Percentiles rank a stretch among this genome's conserved stretches.
Conservation (phyloP, 1,139 yeast genomes). For the Ogataea hybrid region DNA sequence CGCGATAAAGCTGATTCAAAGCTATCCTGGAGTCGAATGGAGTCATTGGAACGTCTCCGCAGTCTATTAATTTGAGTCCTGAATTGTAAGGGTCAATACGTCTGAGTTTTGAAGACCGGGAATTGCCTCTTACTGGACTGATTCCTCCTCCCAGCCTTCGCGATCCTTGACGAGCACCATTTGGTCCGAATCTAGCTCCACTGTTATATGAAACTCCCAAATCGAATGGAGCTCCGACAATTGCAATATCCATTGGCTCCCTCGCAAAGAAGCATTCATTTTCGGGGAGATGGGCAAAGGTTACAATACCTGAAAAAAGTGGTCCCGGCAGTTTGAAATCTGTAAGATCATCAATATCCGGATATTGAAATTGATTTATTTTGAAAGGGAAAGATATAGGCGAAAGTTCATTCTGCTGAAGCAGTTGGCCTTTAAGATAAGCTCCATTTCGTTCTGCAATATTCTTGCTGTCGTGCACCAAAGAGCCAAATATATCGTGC, state of each 20-base stretch:
- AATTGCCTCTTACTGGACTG: conserved; percentile 36
- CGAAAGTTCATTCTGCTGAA: not conserved
- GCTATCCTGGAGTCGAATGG: conserved; percentile 56
- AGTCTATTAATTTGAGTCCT: conserved; percentile 44
- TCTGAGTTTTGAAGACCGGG: conserved; percentile 29
- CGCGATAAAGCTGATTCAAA: conserved; percentile 51
- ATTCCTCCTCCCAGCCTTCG: conserved; percentile 39
- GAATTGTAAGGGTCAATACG: conserved; percentile 28
- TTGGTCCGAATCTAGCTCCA: conserved; percentile 53
- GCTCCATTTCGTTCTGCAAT: not conserved
- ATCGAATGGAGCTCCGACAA: conserved; percentile 53
- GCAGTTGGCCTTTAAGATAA: not conserved
- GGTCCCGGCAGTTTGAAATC: conserved; percentile 22
- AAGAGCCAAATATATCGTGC: conserved; percentile 33
- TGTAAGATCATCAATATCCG: conserved; percentile 32
- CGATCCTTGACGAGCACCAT: conserved; percentile 41
- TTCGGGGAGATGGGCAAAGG: conserved; percentile 44
- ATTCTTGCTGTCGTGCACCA: conserved; percentile 6
- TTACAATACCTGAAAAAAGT: conserved; percentile 43
- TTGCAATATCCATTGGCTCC: conserved; percentile 41
- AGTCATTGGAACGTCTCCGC: conserved; percentile 57
- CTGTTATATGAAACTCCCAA: conserved; percentile 49
- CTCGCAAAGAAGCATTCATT: conserved; percentile 38
- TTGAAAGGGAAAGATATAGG: conserved; percentile 10
- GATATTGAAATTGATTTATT: conserved; percentile 26